These are phyloP conservation scores for Penicillium bialowiezense DNA, from an alignment of 495 filamentous ascomycete species.

Conservation along the genomic window DNA sequence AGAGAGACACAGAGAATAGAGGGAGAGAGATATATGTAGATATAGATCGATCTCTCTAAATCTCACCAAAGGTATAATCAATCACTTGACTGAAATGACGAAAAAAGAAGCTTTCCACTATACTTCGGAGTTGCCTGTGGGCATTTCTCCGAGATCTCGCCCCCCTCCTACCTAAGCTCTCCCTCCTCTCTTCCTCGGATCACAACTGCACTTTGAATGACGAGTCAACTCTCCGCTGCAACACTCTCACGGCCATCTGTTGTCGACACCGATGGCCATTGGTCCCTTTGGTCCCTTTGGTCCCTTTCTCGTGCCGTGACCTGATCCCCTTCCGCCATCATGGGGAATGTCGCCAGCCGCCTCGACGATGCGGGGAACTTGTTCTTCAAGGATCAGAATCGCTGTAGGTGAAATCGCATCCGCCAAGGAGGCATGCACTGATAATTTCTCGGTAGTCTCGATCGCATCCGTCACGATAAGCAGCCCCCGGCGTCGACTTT, in stretches of 20 bases:
- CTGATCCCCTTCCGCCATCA: constrained; percentile 40
- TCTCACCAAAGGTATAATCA: too few relatives aligned
- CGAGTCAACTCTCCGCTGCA: constrained; percentile 7
- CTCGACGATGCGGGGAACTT: constrained; percentile 80
- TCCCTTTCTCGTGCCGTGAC: constrained; percentile 31
- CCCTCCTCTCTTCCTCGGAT: constrained; percentile 6
- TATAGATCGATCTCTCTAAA: background rate
- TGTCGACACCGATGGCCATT: constrained; percentile 34
- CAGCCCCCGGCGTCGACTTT: constrained; percentile 70
- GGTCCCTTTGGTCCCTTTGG: constrained; percentile 31
- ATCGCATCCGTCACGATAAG: constrained; percentile 77
- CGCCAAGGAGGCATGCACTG: constrained; percentile 4
- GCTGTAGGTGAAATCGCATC: constrained; percentile 55
- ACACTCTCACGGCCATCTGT: constrained; percentile 20
- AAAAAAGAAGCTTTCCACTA: constrained; percentile 2
- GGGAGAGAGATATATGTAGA: too few relatives aligned
- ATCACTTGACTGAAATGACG: too few relatives aligned
- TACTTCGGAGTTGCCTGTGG: background rate
- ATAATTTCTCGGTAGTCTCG: constrained; percentile 58
- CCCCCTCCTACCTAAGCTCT: constrained; percentile 4
- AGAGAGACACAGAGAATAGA: too few relatives aligned
- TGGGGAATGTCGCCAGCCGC: constrained; percentile 93
- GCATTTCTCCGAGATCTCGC: constrained; percentile 9
- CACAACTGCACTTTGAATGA: constrained; percentile 25
- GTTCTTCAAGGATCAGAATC: constrained; percentile 85